Evolutionary conservation across 2,329 filamentous ascomycete genomes (phyloP), one percentile per base, ranked within the genome.

Genomic region (Leptodontidium sp.): DNA sequence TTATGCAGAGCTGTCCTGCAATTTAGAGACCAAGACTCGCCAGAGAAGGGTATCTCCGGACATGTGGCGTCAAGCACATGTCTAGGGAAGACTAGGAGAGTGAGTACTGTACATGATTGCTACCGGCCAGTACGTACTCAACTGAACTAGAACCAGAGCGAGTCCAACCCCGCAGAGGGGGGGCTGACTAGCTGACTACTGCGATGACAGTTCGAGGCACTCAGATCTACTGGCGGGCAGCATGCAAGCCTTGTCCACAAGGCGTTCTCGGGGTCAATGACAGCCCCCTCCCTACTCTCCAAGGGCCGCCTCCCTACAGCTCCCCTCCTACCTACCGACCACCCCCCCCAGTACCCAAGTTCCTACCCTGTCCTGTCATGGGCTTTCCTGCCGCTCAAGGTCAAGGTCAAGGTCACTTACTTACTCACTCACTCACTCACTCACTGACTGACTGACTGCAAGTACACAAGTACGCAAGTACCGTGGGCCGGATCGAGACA

Each of bases 351-450:
- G 57, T 45, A 26, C 38, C 4, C 15, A 35, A 6, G 43, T n/a
- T 14, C 21, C 57, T 59, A 38, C 24, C 21, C 38, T 59, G 8
- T 45, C 57, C 59, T 63, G 47, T 88, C 64, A 80, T 53, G 80
- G 53, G 74, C 76, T 72, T 80, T 80, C 70, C 68, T 89, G 76
- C 75, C 80, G 77, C 71, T 82, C 78, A 73, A 89, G 87, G 29
- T 82, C 67, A 3, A 32, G 29, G 29, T 32, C 29, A 32, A 32
- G 29, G 29, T 32, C 29, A 6, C 4, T 32, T 1, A 32, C 29
- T 32, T 6, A 6, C 29, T 32, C 29, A 32, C 21, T 21, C 21
- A 21, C 21, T 21, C 21, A 21, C 21, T 32, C 29, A 6, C 4
- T 32, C 29, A 32, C 29, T 32, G 4, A 6, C 29, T 32, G 4